Conservation (phyloP, 768 basidiomycete species). For the Termitomyces sp. region DNA sequence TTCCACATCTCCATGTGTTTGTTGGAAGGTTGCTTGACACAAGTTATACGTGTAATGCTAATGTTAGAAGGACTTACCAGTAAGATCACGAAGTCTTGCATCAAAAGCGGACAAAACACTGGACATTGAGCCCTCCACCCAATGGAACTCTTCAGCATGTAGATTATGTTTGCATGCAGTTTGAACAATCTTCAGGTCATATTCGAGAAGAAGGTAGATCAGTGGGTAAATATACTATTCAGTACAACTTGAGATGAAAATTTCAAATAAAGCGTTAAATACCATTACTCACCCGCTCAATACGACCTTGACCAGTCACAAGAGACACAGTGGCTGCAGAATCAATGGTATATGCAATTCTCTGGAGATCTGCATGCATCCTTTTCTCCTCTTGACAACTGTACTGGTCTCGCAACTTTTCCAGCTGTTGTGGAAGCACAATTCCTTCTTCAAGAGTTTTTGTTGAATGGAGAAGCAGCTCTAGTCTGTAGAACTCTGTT, state of each 20-base stretch:
- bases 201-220: no score
- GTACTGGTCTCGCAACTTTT: background rate
- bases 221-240: no score
- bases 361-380: background rate
- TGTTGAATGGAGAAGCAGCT: background rate
- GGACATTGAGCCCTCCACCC: background rate
- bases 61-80: background rate
- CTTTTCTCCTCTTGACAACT: background rate
- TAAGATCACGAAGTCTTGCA: background rate
- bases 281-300: background rate
- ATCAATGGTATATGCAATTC: background rate
- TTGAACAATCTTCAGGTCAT: no score
- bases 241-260: background rate
- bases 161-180: background rate
- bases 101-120: background rate
- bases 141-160: background rate
- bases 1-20: no score
- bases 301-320: no score
- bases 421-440: background rate
- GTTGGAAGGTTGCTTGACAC: constrained; percentile 3
- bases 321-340: no score
- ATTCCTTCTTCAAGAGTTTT: background rate
- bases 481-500: background rate
- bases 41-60: background rate
- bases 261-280: background rate